A percentile compares a stretch with the other conserved stretches of the same genome.
Conservation (phyloP, 1,284 basidiomycete species). For the Naganishia cerealis region DNA sequence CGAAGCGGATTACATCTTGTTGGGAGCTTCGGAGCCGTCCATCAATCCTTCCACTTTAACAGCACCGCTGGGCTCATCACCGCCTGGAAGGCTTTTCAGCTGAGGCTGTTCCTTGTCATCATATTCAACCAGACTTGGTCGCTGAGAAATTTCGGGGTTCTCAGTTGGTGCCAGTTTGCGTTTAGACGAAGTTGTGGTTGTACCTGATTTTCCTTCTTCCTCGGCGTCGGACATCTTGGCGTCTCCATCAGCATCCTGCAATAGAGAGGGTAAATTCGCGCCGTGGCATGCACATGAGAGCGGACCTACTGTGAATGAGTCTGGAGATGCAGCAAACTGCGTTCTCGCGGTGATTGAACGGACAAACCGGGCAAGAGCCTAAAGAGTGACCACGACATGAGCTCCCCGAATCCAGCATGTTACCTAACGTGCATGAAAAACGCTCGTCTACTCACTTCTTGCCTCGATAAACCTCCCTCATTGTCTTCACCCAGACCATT, state of each 20-base stretch:
- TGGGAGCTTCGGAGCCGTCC: conserved; percentile 68
- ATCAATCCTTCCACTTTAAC: conserved; percentile 69
- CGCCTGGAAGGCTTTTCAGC: conserved; percentile 61
- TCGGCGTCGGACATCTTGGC: conserved; percentile 29
- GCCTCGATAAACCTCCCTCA: conserved; percentile 19
- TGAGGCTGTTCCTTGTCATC: conserved; percentile 51
- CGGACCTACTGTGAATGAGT: conserved; percentile 17
- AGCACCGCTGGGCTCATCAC: conserved; percentile 63
- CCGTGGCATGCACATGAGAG: not conserved
- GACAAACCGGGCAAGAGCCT: conserved; percentile 31
- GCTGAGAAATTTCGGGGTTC: conserved; percentile 31
- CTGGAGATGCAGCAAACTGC: conserved; percentile 25
- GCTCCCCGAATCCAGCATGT: not conserved
- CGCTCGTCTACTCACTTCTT: conserved; percentile 20
- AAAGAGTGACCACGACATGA: not conserved
- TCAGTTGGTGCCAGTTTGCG: conserved; percentile 22
- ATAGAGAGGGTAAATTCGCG: not conserved
- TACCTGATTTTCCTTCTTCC: conserved; percentile 25
- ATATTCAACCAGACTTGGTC: conserved; percentile 16
- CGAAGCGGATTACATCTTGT: conserved; percentile 53
- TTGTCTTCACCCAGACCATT: conserved; percentile 6
- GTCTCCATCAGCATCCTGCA: conserved; percentile 33
- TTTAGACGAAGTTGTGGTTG: conserved; percentile 18
- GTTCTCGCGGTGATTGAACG: conserved; percentile 25
- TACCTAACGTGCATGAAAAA: not conserved